A percentile compares a stretch with the other conserved stretches of the same genome.
Conservation (phyloP, 371 early-diverging fungal genomes). For the Apophysomyces ossiformis region DNA sequence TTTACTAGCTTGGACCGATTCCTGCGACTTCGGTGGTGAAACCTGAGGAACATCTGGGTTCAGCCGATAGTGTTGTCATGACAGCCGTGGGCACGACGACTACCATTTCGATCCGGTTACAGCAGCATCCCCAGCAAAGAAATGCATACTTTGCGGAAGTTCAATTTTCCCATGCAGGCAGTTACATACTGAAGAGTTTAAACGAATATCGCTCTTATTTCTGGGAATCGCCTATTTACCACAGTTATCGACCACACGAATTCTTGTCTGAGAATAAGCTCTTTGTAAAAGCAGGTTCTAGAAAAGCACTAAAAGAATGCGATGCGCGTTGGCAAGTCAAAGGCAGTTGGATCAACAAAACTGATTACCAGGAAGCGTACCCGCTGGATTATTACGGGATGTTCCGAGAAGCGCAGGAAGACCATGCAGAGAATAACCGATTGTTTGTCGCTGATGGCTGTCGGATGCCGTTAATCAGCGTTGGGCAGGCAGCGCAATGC, state of each 20-base stretch:
- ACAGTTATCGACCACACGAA: conserved; percentile 35
- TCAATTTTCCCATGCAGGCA: conserved; percentile 35
- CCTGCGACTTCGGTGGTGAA: conserved; percentile 36
- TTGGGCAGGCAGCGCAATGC: conserved; percentile 40
- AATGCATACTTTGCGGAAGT: conserved; percentile 47
- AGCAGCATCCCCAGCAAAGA: conserved; percentile 34
- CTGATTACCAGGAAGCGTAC: conserved; percentile 21
- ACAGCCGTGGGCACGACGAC: conserved; percentile 36
- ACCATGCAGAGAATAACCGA: conserved; percentile 28
- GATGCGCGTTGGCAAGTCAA: conserved; percentile 10
- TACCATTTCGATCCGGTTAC: conserved; percentile 28
- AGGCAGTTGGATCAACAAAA: conserved; percentile 41
- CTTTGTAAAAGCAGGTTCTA: conserved; percentile 20
- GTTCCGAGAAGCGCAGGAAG: conserved; percentile 40
- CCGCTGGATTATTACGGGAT: conserved; percentile 37
- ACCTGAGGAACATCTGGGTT: conserved; percentile 39
- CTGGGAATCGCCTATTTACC: conserved; percentile 43
- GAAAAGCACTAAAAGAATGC: conserved; percentile 17
- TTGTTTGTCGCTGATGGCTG: conserved; percentile 45
- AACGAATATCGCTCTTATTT: conserved; percentile 48
- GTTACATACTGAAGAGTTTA: conserved; percentile 30
- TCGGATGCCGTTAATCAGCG: conserved; percentile 36
- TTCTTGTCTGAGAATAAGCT: conserved; percentile 38
- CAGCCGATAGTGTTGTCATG: conserved; percentile 41
- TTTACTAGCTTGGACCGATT: conserved; percentile 39